These are phyloP conservation scores for Pichia sp. DNA, from an alignment of 1,139 yeast species.

Conservation along the genomic window DNA sequence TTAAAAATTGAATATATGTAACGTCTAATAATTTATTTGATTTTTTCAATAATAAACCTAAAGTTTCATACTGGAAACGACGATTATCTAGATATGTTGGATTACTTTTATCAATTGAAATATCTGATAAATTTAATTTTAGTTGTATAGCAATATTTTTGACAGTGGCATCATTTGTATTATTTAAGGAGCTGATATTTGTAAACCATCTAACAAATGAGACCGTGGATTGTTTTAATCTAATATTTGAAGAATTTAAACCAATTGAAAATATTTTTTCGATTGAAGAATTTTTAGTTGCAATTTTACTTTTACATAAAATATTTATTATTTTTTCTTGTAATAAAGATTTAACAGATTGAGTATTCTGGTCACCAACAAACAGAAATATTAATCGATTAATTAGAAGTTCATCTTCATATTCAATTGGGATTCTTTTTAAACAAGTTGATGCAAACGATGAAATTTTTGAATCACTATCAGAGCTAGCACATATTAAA, in stretches of 20 bases:
- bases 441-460: slow-evolving; percentile 46
- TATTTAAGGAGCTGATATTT: slow-evolving; percentile 19
- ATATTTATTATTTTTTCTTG: slow-evolving; percentile 55
- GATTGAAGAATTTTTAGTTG: slow-evolving; percentile 37
- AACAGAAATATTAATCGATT: slow-evolving; percentile 40
- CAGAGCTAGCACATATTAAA: slow-evolving; percentile 60
- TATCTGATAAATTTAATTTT: slow-evolving; percentile 43
- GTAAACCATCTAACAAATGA: slow-evolving; percentile 43
- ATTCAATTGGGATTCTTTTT: slow-evolving; percentile 45
- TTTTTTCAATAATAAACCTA: slow-evolving; percentile 58
- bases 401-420: slow-evolving; percentile 44
- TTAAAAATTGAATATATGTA: slow-evolving; percentile 55
- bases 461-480: slow-evolving; percentile 47
- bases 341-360: slow-evolving; percentile 49
- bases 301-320: slow-evolving; percentile 46
- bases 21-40: slow-evolving; percentile 45
- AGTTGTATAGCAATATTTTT: slow-evolving; percentile 45
- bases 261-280: slow-evolving; percentile 49
- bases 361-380: slow-evolving; percentile 38
- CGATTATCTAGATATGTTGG: slow-evolving; percentile 40
- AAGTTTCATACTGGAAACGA: slow-evolving; percentile 66
- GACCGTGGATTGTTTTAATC: slow-evolving; percentile 46
- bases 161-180: slow-evolving; percentile 31
- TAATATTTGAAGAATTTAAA: slow-evolving; percentile 44
- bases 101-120: slow-evolving; percentile 23